Conservation (phyloP, 2,329 filamentous ascomycete genomes). For the Penicillium sp. region DNA sequence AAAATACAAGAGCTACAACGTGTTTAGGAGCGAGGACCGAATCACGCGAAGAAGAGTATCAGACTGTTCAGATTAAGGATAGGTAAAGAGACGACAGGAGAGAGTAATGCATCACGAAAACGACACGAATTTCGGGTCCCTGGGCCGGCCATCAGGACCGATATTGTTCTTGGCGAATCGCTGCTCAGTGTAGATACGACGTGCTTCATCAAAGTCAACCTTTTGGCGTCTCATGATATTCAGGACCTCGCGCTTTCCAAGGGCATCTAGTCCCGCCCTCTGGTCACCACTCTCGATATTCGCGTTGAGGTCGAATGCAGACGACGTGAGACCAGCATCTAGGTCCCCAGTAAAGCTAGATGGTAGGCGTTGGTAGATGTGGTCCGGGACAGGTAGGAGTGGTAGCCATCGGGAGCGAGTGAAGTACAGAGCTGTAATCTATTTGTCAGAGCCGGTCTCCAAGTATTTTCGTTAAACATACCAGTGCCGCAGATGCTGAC, state of each 20-base stretch:
- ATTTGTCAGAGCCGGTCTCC: conserved; percentile 5
- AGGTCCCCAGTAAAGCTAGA: conserved; percentile 80
- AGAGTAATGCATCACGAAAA: conserved; percentile 65
- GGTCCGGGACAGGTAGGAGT: conserved; percentile 67
- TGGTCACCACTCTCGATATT: conserved; percentile 82
- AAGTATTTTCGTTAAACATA: conserved; percentile 42
- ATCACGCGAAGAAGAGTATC: too few relatives aligned
- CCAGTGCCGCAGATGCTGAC: conserved; percentile 73
- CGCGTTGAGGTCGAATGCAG: conserved; percentile 78
- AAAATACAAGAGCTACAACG: too few relatives aligned
- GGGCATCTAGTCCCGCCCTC: conserved; percentile 79
- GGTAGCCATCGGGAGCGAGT: conserved; percentile 79
- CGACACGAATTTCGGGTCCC: conserved; percentile 94
- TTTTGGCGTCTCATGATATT: conserved; percentile 86
- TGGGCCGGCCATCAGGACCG: conserved; percentile 81
- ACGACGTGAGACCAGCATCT: conserved; percentile 82
- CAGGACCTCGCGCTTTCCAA: conserved; percentile 79
- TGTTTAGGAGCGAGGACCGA: too few relatives aligned
- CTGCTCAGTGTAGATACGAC: conserved; percentile 83
- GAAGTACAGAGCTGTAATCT: conserved; percentile 70
- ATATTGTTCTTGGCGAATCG: conserved; percentile 88
- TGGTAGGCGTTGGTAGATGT: conserved; percentile 79
- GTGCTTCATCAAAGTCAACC: conserved; percentile 88
- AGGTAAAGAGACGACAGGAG: too few relatives aligned
- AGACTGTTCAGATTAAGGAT: too few relatives aligned